Base-by-base conservation (phyloP, 768 basidiomycete genomes). In the Suillus variegatus region DNA sequence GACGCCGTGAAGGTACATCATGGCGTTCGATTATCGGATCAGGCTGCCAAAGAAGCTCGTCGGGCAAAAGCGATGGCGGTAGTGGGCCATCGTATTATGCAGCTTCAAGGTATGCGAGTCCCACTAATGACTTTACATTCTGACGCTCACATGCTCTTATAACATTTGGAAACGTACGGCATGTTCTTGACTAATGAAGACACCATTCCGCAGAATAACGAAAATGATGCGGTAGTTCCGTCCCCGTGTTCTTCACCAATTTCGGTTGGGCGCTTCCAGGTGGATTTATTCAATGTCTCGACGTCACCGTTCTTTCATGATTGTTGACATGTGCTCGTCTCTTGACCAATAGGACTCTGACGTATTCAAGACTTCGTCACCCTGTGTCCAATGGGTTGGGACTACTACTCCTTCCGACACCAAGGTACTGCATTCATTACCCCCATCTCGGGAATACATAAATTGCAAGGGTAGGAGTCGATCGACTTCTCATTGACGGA, bases 31-130 rank as follows among this genome's bases (percentile, higher is more conserved):
- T 36, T 55, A n/a, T 35, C 54, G 6, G 20, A 55, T 20, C 54
- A 55, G 32, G 32, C 35, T 36, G 54, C 35, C 32, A 55, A 55
- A 55, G 54, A 55, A 36, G 54, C 54, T 13, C 54, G 54, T 55
- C 54, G 54, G 32, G 20, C 9, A 36, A 55, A 55, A 13, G 54
- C 35, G 12, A 35, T 55, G 54, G 54, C 54, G 32, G 35, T 6
- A 6, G 20, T 55, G 12, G 20, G 36, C 18, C 35, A 6, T 55
- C 54, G 54, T n/a, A 13, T 55, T 6, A 55, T 38, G 35, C 35
- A 55, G 6, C 54, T 55, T 55, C 54, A n/a, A 55, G 54, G 54
- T 36, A n/a, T 55, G 54, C 13, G 12, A 55, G 54, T 20, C 10
- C 18, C 35, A 20, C 12, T 36, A 12, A 36, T 36, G 35, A 35